These are phyloP conservation scores for Chlorella sp. DNA, from an alignment of 139 green algal genomes.

Conservation along the genomic window DNA sequence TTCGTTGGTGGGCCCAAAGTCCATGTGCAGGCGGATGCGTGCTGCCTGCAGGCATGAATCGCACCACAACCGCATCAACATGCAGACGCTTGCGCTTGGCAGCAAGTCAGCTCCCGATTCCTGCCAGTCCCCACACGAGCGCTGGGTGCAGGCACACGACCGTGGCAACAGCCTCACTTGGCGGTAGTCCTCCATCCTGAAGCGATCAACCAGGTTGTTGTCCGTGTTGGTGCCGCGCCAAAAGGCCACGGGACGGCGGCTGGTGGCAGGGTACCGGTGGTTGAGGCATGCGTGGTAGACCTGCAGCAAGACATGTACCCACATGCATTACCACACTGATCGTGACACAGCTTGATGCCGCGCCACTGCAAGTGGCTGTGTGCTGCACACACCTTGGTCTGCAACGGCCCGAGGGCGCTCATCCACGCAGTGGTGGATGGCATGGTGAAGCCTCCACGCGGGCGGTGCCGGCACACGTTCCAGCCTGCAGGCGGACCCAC, in stretches of 20 bases:
- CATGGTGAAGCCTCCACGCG: constrained; percentile 28
- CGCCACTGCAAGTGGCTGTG: neutral
- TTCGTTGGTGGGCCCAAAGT: neutral
- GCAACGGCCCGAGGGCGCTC: constrained; percentile 20
- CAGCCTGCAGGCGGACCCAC: neutral
- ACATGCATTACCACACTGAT: no score
- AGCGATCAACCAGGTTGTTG: neutral
- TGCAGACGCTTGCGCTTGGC: no score
- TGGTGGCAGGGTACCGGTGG: neutral
- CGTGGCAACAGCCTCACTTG: no score
- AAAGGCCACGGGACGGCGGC: constrained; percentile 16
- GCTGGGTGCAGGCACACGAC: no score
- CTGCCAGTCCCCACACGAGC: no score
- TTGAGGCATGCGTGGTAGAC: constrained; percentile 18
- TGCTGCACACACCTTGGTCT: constrained; percentile 4
- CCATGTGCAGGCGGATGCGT: neutral
- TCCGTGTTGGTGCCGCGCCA: constrained; percentile 44
- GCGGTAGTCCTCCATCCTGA: neutral
- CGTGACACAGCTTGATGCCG: neutral
- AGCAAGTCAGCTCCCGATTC: no score
- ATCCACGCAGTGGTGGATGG: constrained; percentile 23
- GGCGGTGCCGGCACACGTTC: constrained; percentile 9
- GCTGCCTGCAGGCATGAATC: neutral
- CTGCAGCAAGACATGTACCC: no score
- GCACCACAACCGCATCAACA: no score